Conservation (phyloP, 23 red algal species). For the Agarophyton chilense region DNA sequence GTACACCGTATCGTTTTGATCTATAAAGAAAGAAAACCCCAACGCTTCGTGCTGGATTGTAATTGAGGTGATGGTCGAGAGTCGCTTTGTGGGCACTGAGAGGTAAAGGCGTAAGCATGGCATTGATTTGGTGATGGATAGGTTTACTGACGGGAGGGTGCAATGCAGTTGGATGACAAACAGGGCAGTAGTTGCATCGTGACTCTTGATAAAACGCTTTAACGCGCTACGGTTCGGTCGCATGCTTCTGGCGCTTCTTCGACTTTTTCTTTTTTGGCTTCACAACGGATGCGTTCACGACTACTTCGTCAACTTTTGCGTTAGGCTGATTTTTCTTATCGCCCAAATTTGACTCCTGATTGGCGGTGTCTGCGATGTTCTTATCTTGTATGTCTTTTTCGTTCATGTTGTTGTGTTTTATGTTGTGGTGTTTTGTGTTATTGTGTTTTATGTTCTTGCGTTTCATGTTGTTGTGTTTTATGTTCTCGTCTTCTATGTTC, state of each 20-base stretch:
- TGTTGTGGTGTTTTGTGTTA: no score
- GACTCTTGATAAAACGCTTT: neutral
- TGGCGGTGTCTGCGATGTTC: neutral
- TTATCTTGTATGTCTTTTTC: no score
- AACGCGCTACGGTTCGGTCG: neutral
- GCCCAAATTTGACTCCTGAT: neutral
- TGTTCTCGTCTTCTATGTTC: no score
- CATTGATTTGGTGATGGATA: neutral
- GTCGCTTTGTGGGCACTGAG: no score
- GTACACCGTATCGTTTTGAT: constrained; percentile 47
- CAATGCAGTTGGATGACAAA: no score
- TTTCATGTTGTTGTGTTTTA: no score
- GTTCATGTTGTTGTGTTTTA: no score
- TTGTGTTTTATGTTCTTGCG: no score
- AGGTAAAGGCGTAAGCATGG: neutral
- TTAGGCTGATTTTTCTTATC: neutral
- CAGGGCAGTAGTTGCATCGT: no score
- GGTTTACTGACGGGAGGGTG: no score
- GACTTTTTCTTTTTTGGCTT: neutral
- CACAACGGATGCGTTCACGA: neutral
- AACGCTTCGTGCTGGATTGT: neutral
- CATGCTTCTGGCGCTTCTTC: neutral
- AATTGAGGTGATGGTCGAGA: neutral
- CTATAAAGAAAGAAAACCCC: neutral
- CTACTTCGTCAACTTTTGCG: neutral